These are phyloP conservation scores for Chrysoporthe austroafricana DNA, from an alignment of 2,329 filamentous ascomycete species.

Conservation along the genomic window DNA sequence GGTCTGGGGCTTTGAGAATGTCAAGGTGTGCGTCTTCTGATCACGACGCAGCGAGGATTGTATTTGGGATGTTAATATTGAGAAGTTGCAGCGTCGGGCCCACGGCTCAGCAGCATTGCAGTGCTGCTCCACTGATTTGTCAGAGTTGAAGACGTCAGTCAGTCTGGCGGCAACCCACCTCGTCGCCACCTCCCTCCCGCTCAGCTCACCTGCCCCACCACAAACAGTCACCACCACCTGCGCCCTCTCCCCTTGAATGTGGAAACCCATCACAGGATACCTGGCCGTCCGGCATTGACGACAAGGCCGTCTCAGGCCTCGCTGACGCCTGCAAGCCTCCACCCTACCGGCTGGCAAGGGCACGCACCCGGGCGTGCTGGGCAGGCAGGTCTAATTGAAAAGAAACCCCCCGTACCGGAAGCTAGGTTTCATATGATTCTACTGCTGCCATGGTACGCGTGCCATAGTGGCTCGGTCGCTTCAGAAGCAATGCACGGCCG, in stretches of 20 bases:
- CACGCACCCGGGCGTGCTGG: not conserved
- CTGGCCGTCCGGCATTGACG: not conserved
- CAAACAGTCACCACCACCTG: not conserved
- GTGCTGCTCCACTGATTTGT: slow-evolving; percentile 7
- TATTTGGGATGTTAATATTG: not conserved
- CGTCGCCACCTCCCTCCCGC: not conserved
- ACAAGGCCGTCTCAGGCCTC: not conserved
- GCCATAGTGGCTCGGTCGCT: not conserved
- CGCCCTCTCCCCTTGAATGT: not conserved
- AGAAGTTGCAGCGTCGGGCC: not conserved
- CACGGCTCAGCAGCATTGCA: not conserved
- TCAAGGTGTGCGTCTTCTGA: not conserved
- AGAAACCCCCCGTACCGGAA: not conserved
- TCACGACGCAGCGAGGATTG: not conserved
- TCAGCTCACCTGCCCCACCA: not conserved
- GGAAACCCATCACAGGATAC: not conserved
- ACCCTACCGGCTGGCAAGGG: not conserved
- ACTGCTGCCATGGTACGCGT: not conserved
- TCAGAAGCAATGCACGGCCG: not conserved
- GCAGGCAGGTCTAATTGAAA: not conserved
- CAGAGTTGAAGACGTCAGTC: slow-evolving; percentile 3
- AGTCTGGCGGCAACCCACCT: no score
- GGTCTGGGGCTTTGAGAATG: no score
- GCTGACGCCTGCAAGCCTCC: not conserved
- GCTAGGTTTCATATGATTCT: not conserved